Percentiles rank a stretch among this genome's conserved stretches.
phyloP scores from a whole-genome alignment of 1,284 basidiomycete genomes.

The Cutaneotrichosporon sp. region DNA sequence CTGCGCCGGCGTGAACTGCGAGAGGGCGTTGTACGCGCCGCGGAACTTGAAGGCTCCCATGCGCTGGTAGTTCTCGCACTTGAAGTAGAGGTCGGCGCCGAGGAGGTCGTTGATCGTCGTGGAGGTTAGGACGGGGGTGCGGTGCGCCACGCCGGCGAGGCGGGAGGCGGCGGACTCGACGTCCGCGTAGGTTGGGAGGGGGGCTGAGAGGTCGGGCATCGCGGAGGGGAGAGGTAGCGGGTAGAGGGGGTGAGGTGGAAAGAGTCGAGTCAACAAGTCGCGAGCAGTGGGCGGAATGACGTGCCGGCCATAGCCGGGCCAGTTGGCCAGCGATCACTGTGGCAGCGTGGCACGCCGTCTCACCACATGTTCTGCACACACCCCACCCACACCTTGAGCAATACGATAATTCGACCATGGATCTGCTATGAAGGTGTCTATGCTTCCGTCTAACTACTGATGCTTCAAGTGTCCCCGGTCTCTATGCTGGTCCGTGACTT shows the following conservation, averaged over 20 bases:
- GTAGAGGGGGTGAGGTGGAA: neutral
- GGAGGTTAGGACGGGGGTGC: conserved; percentile 14
- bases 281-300: neutral
- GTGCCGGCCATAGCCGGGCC: neutral
- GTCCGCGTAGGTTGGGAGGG: conserved; percentile 15
- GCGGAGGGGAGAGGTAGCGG: neutral
- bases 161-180: conserved; percentile 12
- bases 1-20: conserved; percentile 78
- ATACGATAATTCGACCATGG: neutral
- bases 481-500: too few relatives aligned
- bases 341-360: neutral
- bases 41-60: conserved; percentile 99
- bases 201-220: neutral
- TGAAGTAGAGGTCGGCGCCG: conserved; percentile 88
- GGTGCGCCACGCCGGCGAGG: conserved; percentile 15
- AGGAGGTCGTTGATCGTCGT: conserved; percentile 59
- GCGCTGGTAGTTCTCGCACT: conserved; percentile 96
- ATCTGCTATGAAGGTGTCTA: neutral
- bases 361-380: neutral
- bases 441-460: neutral
- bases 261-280: too few relatives aligned
- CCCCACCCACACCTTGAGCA: too few relatives aligned
- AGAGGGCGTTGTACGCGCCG: conserved; percentile 99
- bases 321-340: neutral
- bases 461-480: neutral